Percentiles rank a stretch among this genome's conserved stretches.
Evolutionary conservation across 2,329 filamentous ascomycete genomes (phyloP).

Genomic region (Byssochlamys sp.): DNA sequence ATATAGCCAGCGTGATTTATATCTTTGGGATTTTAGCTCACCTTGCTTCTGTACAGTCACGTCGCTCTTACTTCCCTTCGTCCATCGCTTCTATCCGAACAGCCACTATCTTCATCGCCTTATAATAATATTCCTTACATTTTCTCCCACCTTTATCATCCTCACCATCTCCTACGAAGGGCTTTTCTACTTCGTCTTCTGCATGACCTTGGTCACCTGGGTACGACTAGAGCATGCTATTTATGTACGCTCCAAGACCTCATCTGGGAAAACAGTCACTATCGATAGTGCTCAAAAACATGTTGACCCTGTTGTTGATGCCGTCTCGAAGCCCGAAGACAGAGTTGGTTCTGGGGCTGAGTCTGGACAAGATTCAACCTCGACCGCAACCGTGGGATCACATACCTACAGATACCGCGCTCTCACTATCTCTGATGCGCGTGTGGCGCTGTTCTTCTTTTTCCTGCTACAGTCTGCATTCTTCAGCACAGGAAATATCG

Average conservation of each 20-base stretch:
- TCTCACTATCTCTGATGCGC: conserved; percentile 70
- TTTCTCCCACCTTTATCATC: conserved; percentile 87
- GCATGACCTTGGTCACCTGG: conserved; percentile 72
- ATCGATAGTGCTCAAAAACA: not conserved
- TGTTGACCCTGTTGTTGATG: not conserved
- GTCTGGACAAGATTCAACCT: conserved; percentile 13
- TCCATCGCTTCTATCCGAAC: conserved; percentile 71
- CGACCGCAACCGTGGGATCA: conserved; percentile 24
- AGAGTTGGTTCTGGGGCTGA: not conserved
- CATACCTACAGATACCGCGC: conserved; percentile 47
- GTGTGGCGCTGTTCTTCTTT: conserved; percentile 89
- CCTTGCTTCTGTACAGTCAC: conserved; percentile 40
- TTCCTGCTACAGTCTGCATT: conserved; percentile 90
- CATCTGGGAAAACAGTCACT: conserved; percentile 2
- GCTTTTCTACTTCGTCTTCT: conserved; percentile 88
- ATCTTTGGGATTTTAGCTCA: conserved; percentile 3
- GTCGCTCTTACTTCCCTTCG: conserved; percentile 68
- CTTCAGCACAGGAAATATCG: conserved; percentile 93
- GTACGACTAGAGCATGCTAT: conserved; percentile 80
- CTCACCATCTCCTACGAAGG: conserved; percentile 96
- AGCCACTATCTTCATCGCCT: conserved; percentile 84
- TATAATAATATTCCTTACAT: conserved; percentile 80
- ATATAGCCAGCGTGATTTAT: not conserved
- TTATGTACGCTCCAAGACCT: conserved; percentile 36
- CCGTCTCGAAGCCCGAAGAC: not conserved